phyloP scores from a whole-genome alignment of 345 rosid species.

The Citropsis articulata region DNA sequence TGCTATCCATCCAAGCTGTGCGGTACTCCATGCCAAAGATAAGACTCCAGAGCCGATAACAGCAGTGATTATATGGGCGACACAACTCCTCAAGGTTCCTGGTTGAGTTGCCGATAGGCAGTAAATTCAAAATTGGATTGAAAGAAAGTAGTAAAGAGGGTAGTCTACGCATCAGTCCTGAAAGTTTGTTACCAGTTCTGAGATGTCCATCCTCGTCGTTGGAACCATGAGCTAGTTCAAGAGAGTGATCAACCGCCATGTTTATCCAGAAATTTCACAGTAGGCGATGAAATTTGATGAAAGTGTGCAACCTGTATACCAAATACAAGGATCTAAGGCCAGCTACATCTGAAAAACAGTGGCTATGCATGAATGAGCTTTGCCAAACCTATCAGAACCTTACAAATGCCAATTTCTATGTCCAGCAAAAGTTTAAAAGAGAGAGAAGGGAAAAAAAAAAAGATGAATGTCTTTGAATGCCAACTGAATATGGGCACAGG shows the following conservation, averaged over 20 bases:
- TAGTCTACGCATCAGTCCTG: background rate
- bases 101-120: slow-evolving; percentile 15
- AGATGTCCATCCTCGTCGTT: slow-evolving; percentile 40
- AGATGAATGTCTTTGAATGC: background rate
- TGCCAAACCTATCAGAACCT: background rate
- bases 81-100: slow-evolving; percentile 54
- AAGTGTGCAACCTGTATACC: slow-evolving; percentile 10
- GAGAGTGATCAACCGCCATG: slow-evolving; percentile 34
- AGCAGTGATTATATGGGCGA: slow-evolving; percentile 52
- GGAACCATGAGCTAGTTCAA: slow-evolving; percentile 18
- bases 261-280: slow-evolving; percentile 3
- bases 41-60: slow-evolving; percentile 54
- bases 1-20: slow-evolving; percentile 75
- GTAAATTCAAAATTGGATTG: slow-evolving; percentile 11
- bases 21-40: slow-evolving; percentile 59
- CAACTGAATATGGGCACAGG: background rate
- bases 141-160: background rate
- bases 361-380: background rate
- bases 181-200: slow-evolving; percentile 39
- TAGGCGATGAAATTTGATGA: slow-evolving; percentile 1
- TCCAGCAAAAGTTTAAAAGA: background rate
- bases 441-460: no score
- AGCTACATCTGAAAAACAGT: background rate
- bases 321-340: slow-evolving; percentile 14
- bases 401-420: background rate